Evolutionary conservation across 345 rosid genomes (phyloP).

Genomic region (Eucalyptus rudis): DNA sequence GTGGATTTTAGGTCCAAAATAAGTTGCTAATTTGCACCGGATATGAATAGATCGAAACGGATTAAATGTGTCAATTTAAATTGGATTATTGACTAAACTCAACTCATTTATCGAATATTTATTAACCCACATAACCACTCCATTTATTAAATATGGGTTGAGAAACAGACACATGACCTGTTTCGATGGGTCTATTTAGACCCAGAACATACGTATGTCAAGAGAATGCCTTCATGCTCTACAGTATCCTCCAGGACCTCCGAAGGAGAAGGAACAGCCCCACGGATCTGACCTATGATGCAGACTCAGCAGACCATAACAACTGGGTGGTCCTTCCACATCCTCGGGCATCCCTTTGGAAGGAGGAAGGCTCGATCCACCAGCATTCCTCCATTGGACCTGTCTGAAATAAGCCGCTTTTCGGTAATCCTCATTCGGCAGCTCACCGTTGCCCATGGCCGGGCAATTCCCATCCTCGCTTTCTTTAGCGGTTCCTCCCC

Average conservation of each 20-base stretch:
- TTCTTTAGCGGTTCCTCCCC: neutral
- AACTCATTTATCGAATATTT: neutral
- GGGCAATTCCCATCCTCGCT: neutral
- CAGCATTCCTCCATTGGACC: neutral
- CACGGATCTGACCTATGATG: accelerated
- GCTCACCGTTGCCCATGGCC: neutral
- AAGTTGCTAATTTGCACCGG: neutral
- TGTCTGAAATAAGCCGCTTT: neutral
- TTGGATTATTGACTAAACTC: neutral
- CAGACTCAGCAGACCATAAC: neutral
- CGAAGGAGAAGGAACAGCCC: neutral
- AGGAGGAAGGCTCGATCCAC: neutral
- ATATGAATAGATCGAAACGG: accelerated
- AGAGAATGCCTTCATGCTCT: neutral
- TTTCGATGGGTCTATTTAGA: neutral
- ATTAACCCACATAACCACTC: neutral
- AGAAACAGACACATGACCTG: neutral
- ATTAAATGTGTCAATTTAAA: neutral
- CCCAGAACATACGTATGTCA: neutral
- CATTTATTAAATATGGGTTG: neutral
- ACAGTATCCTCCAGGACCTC: neutral
- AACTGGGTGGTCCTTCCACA: neutral
- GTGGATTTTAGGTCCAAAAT: accelerated
- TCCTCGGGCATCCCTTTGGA: neutral
- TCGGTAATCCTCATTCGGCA: neutral